Percentiles rank a stretch among this genome's conserved stretches.
These are phyloP conservation scores for Austroboletus niveus DNA, from an alignment of 1,284 basidiomycete genomes.

Conservation along the genomic window DNA sequence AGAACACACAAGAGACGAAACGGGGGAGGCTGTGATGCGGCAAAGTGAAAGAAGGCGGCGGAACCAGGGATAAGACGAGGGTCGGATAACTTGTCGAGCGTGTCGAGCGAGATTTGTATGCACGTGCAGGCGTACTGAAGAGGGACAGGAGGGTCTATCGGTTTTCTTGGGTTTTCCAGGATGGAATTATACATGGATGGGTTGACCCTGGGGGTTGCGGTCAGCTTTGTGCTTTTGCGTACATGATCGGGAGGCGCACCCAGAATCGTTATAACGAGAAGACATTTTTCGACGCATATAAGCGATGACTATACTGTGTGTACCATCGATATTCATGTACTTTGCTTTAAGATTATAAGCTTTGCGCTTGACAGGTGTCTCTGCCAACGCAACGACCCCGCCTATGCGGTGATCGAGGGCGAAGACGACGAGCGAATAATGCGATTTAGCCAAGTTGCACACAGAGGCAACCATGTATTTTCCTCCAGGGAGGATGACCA, in stretches of 20 bases:
- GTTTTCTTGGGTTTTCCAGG: conserved; percentile 37
- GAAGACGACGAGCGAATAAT: conserved; percentile 54
- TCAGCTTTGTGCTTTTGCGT: not conserved
- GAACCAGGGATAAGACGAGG: conserved; percentile 44
- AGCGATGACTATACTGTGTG: conserved; percentile 57
- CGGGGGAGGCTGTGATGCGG: conserved; percentile 37
- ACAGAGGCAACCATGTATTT: conserved; percentile 66
- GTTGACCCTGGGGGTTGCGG: conserved; percentile 36
- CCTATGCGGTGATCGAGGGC: conserved; percentile 53
- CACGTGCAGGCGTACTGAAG: conserved; percentile 52
- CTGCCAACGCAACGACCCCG: conserved; percentile 49
- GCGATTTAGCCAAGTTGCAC: conserved; percentile 40
- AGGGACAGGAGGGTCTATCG: conserved; percentile 48
- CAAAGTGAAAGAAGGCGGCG: conserved; percentile 37
- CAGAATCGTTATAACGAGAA: conserved; percentile 25
- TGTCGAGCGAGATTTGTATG: conserved; percentile 45
- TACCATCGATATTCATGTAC: conserved; percentile 50
- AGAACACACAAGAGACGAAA: conserved; percentile 42
- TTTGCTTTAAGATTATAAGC: conserved; percentile 61
- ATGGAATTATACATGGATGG: conserved; percentile 42
- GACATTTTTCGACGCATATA: conserved; percentile 43
- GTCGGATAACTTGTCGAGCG: conserved; percentile 51
- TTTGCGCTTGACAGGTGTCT: conserved; percentile 48
- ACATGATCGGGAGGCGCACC: conserved; percentile 23
- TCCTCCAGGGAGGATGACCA: conserved; percentile 66